Evolutionary conservation across 768 basidiomycete species (phyloP).

Genomic region (Hydnum rufescens): DNA sequence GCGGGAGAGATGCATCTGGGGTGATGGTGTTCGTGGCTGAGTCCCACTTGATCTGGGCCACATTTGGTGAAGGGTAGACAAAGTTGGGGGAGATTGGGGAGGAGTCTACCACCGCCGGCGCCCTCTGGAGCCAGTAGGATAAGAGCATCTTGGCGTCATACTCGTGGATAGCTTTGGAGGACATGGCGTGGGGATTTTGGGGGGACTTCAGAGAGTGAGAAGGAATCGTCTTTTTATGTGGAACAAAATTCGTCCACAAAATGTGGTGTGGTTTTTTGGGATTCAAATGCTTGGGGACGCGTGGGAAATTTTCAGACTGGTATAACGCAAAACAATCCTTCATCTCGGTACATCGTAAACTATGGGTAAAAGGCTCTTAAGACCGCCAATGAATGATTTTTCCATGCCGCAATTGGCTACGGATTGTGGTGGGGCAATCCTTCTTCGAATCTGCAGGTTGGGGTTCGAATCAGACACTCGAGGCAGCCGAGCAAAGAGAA

Average conservation of each 20-base stretch:
- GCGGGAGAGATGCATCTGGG: slow-evolving; percentile 39
- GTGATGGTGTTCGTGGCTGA: slow-evolving; percentile 40
- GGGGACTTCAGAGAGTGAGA: too few relatives aligned
- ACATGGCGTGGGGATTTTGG: too few relatives aligned
- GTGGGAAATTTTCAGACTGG: too few relatives aligned
- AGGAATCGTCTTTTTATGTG: too few relatives aligned
- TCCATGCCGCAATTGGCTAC: not conserved
- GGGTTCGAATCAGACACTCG: not conserved
- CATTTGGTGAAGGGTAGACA: slow-evolving; percentile 44
- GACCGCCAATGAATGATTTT: not conserved
- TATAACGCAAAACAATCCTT: too few relatives aligned
- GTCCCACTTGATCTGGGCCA: slow-evolving; percentile 75
- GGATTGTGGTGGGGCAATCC: not conserved
- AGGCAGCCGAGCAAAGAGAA: not conserved
- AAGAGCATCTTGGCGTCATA: slow-evolving; percentile 97
- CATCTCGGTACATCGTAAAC: too few relatives aligned
- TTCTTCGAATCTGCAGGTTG: not conserved
- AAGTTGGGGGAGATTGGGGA: slow-evolving; percentile 35
- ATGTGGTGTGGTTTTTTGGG: too few relatives aligned
- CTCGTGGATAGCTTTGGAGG: slow-evolving; percentile 91
- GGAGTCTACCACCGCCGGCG: slow-evolving; percentile 56
- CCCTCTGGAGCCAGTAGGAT: slow-evolving; percentile 90
- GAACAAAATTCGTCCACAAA: too few relatives aligned
- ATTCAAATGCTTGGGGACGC: too few relatives aligned
- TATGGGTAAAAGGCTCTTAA: too few relatives aligned